Percentiles rank a stretch among this genome's conserved stretches.
These are phyloP conservation scores for Waitea zeae DNA, from an alignment of 1,284 basidiomycete species.

Conservation along the genomic window DNA sequence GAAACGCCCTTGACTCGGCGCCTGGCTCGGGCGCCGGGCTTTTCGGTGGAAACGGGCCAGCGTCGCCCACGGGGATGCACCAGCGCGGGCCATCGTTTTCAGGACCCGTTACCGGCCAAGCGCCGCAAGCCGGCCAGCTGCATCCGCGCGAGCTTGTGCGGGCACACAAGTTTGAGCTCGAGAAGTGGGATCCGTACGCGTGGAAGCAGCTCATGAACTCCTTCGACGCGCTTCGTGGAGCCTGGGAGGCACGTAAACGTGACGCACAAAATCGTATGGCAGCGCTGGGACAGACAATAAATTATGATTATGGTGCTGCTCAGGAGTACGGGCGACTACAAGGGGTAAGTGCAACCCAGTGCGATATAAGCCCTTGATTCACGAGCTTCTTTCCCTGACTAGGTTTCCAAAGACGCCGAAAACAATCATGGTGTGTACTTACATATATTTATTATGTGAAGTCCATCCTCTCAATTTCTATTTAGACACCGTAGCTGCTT, in stretches of 20 bases:
- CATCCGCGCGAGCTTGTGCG: conserved; percentile 20
- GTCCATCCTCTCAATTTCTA: background rate
- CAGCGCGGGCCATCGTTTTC: conserved; percentile 4
- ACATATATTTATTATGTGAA: background rate
- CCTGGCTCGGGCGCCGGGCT: background rate
- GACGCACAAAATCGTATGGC: background rate
- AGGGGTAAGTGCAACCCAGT: conserved; percentile 1
- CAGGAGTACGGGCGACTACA: conserved; percentile 1
- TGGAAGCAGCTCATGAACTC: conserved; percentile 16
- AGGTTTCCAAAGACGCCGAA: conserved; percentile 18
- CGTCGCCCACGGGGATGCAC: conserved; percentile 3
- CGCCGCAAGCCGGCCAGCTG: conserved; percentile 2
- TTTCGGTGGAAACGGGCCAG: background rate
- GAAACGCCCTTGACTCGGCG: background rate
- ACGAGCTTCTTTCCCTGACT: background rate
- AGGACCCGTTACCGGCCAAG: conserved; percentile 6
- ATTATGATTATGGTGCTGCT: background rate
- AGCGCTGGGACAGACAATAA: background rate
- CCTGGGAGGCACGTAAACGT: background rate
- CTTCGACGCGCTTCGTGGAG: conserved; percentile 1
- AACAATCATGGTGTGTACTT: conserved; percentile 13
- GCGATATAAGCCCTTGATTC: background rate
- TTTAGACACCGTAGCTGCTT: conserved; percentile 17
- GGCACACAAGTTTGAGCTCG: conserved; percentile 18
- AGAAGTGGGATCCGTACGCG: conserved; percentile 18